phyloP scores from a whole-genome alignment of 176 grass and related monocot genomes.

The Bonia amplexicaulis region DNA sequence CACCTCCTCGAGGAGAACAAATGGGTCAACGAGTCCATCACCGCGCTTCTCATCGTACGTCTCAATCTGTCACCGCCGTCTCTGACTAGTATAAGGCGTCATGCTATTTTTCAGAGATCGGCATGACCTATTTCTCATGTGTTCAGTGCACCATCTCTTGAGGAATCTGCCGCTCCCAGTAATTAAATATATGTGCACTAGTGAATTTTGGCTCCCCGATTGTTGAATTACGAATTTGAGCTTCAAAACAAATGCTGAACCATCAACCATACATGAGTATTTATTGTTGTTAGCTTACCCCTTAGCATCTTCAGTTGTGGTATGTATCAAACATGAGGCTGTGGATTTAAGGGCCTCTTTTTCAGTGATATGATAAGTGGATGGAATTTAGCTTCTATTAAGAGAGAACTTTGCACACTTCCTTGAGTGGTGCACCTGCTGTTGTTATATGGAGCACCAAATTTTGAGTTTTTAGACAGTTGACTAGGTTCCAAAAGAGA shows the following conservation, averaged over 20 bases:
- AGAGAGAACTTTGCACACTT: no score
- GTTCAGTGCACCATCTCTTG: no score
- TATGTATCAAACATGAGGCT: no score
- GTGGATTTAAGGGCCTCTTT: no score
- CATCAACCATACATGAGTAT: neutral
- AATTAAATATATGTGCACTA: neutral
- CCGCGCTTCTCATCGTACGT: slow-evolving; percentile 61
- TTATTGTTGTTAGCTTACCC: neutral
- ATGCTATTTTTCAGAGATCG: neutral
- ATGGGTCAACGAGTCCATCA: slow-evolving; percentile 85
- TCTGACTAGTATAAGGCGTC: neutral
- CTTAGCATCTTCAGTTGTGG: no score
- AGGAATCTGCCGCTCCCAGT: no score
- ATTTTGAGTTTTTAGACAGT: neutral
- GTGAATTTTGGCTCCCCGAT: neutral
- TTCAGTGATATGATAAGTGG: no score
- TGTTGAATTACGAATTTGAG: neutral
- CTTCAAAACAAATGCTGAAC: neutral
- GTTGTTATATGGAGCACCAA: neutral
- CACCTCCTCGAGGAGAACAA: slow-evolving; percentile 73
- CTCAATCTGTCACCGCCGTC: no score
- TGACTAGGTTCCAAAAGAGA: neutral
- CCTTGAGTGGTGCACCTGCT: neutral
- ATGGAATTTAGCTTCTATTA: no score
- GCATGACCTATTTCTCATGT: no score